These are phyloP conservation scores for Trichoderma koningiopsis DNA, from an alignment of 2,329 filamentous ascomycete genomes.

Conservation along the genomic window DNA sequence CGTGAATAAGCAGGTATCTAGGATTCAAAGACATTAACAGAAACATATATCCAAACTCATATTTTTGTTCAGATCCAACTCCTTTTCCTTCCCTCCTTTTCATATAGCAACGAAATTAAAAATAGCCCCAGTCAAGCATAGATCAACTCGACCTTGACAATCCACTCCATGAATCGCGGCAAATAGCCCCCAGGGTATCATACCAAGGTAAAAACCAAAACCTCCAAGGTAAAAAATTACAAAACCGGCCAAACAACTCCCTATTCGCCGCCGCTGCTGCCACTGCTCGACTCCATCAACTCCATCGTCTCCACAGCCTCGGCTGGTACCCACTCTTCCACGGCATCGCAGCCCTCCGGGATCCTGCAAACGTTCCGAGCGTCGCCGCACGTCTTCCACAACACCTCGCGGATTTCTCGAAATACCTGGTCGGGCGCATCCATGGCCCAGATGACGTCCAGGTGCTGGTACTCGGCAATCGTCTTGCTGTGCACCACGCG, in stretches of 20 bases:
- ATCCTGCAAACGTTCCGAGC: slow-evolving; percentile 59
- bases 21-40: too few relatives aligned
- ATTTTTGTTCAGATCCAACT: neutral
- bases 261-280: slow-evolving; percentile 31
- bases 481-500: slow-evolving; percentile 78
- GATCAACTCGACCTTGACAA: neutral
- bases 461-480: slow-evolving; percentile 86
- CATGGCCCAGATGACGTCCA: slow-evolving; percentile 95
- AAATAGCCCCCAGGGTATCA: neutral
- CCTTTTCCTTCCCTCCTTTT: neutral
- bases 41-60: neutral
- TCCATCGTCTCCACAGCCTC: slow-evolving; percentile 24
- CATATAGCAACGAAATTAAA: neutral
- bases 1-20: too few relatives aligned
- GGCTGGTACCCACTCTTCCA: slow-evolving; percentile 43
- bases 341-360: slow-evolving; percentile 64
- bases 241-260: neutral
- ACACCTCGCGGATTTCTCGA: slow-evolving; percentile 73
- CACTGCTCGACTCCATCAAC: slow-evolving; percentile 30
- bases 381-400: slow-evolving; percentile 75
- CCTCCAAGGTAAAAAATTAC: neutral
- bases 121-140: neutral
- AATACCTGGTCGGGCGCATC: slow-evolving; percentile 84
- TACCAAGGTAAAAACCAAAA: neutral
- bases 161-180: neutral